phyloP scores from a whole-genome alignment of 2,329 filamentous ascomycete species.

The Epichloe gansuensis region DNA sequence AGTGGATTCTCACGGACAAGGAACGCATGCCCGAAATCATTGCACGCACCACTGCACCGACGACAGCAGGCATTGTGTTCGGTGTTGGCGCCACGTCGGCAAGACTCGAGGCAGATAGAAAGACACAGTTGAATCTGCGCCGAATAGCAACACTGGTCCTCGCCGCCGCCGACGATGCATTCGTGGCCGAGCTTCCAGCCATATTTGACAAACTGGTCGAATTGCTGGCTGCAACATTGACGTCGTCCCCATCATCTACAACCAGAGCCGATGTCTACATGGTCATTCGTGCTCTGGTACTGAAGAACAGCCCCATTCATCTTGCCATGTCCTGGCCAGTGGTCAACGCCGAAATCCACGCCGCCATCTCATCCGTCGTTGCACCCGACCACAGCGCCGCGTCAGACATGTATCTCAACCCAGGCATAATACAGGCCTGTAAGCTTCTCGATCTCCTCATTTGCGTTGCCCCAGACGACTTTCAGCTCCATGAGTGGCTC shows the following conservation, averaged over 20 bases:
- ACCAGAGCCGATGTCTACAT: constrained; percentile 86
- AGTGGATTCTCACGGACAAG: constrained; percentile 79
- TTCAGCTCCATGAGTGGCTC: constrained; percentile 96
- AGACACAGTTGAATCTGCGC: constrained; percentile 78
- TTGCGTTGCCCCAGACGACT: constrained; percentile 80
- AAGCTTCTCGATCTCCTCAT: constrained; percentile 87
- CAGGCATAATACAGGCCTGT: constrained; percentile 75
- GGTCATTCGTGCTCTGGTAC: constrained; percentile 66
- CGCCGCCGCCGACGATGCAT: constrained; percentile 63
- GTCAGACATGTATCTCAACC: constrained; percentile 62
- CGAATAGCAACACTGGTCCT: constrained; percentile 70
- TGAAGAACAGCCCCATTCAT: constrained; percentile 68
- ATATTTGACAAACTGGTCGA: constrained; percentile 80
- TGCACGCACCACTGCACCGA: constrained; percentile 65
- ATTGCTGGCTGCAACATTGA: constrained; percentile 67
- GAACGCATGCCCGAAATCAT: constrained; percentile 76
- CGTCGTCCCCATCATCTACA: constrained; percentile 81
- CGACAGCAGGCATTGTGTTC: constrained; percentile 92
- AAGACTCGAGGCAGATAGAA: constrained; percentile 85
- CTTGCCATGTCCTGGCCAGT: constrained; percentile 81
- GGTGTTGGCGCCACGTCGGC: constrained; percentile 94
- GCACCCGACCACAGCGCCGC: constrained; percentile 49
- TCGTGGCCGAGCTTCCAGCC: constrained; percentile 58
- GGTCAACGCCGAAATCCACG: constrained; percentile 73
- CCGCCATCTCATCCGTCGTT: constrained; percentile 62